These are phyloP conservation scores for Globisporangium paddicum DNA, from an alignment of 352 stramenopile genomes.

Conservation along the genomic window DNA sequence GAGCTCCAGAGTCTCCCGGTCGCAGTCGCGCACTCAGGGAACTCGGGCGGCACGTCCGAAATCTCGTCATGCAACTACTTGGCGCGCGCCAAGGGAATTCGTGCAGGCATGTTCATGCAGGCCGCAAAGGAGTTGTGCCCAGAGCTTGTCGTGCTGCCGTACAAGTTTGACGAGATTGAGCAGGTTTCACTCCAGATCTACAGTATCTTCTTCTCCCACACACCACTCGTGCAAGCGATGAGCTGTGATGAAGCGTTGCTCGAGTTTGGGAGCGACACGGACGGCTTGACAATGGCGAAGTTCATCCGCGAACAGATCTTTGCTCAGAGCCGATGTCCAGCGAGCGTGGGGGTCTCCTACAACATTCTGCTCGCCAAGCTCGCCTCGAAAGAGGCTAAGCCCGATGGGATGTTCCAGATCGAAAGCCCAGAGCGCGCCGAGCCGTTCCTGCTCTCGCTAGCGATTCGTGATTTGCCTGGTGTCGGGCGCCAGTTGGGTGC, in stretches of 20 bases:
- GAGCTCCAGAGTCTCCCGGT: slow-evolving; percentile 76
- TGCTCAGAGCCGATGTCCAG: slow-evolving; percentile 84
- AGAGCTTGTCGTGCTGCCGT: slow-evolving; percentile 91
- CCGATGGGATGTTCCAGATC: slow-evolving; percentile 82
- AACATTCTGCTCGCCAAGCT: slow-evolving; percentile 95
- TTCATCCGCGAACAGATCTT: slow-evolving; percentile 65
- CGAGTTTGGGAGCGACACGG: slow-evolving; percentile 64
- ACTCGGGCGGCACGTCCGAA: slow-evolving; percentile 78
- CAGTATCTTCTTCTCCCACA: slow-evolving; percentile 85
- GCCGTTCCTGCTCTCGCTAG: slow-evolving; percentile 60
- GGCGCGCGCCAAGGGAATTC: slow-evolving; percentile 86
- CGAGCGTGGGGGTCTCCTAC: slow-evolving; percentile 90
- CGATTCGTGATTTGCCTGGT: slow-evolving; percentile 74
- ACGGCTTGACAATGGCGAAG: slow-evolving; percentile 67
- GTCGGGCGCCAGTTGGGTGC: slow-evolving; percentile 58
- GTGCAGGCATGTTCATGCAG: slow-evolving; percentile 94
- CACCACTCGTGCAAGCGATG: slow-evolving; percentile 90
- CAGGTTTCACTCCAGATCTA: slow-evolving; percentile 92
- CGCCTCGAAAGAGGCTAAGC: slow-evolving; percentile 92
- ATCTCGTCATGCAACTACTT: slow-evolving; percentile 96
- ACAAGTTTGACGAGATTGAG: slow-evolving; percentile 91
- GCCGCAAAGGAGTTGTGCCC: slow-evolving; percentile 88
- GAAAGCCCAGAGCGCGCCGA: slow-evolving; percentile 32
- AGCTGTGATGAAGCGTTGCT: slow-evolving; percentile 96
- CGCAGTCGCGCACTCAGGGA: slow-evolving; percentile 87